Percentiles rank a stretch among this genome's conserved stretches.
Evolutionary conservation across 1,139 yeast species (phyloP).

Genomic region (Barnettozyma hawaiiensis): DNA sequence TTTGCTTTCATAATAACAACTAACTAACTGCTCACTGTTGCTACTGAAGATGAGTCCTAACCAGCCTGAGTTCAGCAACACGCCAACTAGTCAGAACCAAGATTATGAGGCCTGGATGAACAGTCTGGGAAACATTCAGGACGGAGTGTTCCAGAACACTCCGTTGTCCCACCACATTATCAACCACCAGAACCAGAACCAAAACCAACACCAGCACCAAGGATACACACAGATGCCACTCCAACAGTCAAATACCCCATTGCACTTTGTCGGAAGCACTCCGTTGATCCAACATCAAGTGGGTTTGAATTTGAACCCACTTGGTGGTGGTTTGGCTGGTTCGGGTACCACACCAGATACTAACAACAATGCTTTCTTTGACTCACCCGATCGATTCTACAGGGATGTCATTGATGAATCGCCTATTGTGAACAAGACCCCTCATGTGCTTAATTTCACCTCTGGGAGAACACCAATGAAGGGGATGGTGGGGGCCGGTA

Average conservation of each 20-base stretch:
- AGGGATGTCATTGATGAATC: slow-evolving; percentile 25
- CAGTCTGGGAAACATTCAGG: slow-evolving; percentile 23
- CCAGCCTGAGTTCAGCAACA: slow-evolving; percentile 8
- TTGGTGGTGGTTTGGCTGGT: neutral
- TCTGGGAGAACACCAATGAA: slow-evolving; percentile 25
- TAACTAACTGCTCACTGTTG: no score
- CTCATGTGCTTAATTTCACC: slow-evolving; percentile 8
- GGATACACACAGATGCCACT: slow-evolving; percentile 1
- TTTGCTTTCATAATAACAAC: neutral
- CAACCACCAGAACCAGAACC: slow-evolving; percentile 11
- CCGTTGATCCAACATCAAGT: slow-evolving; percentile 4
- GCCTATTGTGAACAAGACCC: slow-evolving; percentile 22
- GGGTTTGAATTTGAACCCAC: neutral
- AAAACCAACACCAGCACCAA: slow-evolving; percentile 8
- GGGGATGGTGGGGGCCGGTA: slow-evolving; percentile 14
- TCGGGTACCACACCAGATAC: slow-evolving; percentile 25
- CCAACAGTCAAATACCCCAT: slow-evolving; percentile 6
- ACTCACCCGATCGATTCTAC: slow-evolving; percentile 36
- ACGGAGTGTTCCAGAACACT: slow-evolving; percentile 24
- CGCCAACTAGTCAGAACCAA: slow-evolving; percentile 13
- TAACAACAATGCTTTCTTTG: slow-evolving; percentile 32
- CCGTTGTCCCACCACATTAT: slow-evolving; percentile 23
- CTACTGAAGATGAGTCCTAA: slow-evolving; percentile 3
- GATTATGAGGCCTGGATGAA: slow-evolving; percentile 27
- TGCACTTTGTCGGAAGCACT: slow-evolving; percentile 4